Conservation (phyloP, 257 asterid genomes). For the Fraxinus cuspidata region DNA sequence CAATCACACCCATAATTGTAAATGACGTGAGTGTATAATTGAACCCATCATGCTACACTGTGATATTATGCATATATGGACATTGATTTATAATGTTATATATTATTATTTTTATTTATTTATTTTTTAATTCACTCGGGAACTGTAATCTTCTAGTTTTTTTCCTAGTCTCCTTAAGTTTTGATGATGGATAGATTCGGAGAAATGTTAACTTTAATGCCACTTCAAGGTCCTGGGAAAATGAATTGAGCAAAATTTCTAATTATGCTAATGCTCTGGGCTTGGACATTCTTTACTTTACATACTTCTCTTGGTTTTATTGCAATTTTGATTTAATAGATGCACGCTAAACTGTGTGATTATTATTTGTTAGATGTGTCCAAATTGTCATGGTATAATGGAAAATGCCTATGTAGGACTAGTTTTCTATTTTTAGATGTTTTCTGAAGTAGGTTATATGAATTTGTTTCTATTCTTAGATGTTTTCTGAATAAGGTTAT, state of each 20-base stretch:
- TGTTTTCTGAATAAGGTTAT: not conserved
- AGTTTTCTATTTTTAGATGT: not conserved
- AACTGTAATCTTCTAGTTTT: not conserved
- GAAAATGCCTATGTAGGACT: slow-evolving; percentile 16
- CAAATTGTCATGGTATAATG: not conserved
- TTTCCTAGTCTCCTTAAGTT: not conserved
- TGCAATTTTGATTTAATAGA: slow-evolving; percentile 14
- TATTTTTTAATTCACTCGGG: not conserved
- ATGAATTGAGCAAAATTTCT: not conserved
- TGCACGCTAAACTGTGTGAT: slow-evolving; percentile 3
- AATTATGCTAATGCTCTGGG: not conserved
- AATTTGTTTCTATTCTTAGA: not conserved
- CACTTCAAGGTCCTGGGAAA: not conserved
- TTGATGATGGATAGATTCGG: not conserved
- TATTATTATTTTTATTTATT: not conserved
- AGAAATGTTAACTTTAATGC: not conserved
- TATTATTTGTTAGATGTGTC: slow-evolving; percentile 10
- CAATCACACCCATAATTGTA: not conserved
- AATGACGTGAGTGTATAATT: not conserved
- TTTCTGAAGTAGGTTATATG: not conserved
- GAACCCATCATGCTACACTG: not conserved
- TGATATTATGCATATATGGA: not conserved
- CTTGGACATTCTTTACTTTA: not conserved
- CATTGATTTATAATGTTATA: not conserved
- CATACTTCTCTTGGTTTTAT: slow-evolving; percentile 7